These are phyloP conservation scores for Termitomyces sp. DNA, from an alignment of 1,284 basidiomycete species.

Conservation along the genomic window DNA sequence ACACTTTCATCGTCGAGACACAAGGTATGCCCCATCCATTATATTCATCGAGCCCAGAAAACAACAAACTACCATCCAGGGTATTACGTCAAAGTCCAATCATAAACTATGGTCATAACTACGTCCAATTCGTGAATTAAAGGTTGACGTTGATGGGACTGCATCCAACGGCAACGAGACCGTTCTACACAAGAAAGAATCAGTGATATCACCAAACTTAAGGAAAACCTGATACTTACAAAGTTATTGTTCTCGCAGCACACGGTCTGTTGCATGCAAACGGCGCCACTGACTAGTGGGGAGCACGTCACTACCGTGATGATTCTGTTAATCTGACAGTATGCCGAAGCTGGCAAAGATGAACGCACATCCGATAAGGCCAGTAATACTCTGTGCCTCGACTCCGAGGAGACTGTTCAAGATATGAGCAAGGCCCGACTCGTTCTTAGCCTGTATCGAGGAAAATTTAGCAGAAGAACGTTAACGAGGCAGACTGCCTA, in stretches of 20 bases:
- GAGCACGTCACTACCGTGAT: not conserved
- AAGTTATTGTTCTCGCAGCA: slow-evolving; percentile 6
- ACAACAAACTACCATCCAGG: not conserved
- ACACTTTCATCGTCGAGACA: not conserved
- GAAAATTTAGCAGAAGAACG: not conserved
- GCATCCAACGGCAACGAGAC: slow-evolving; percentile 3
- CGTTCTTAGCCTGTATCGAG: not conserved
- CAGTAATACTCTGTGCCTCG: not conserved
- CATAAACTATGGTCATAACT: not conserved
- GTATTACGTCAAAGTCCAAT: not conserved
- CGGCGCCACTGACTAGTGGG: not conserved
- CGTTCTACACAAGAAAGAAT: not conserved
- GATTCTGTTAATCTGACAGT: not conserved
- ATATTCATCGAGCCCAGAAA: not conserved
- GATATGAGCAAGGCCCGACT: not conserved
- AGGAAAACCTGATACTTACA: not conserved
- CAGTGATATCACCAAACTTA: not conserved
- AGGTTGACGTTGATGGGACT: not conserved
- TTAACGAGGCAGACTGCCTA: not conserved
- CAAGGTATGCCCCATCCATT: not conserved
- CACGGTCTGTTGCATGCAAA: not conserved
- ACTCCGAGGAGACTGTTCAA: not conserved
- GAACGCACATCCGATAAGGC: slow-evolving; percentile 3
- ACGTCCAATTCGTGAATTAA: not conserved
- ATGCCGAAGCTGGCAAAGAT: not conserved